phyloP scores from a whole-genome alignment of 2,329 filamentous ascomycete genomes.

The Ophiocordyceps camponoti-floridani region DNA sequence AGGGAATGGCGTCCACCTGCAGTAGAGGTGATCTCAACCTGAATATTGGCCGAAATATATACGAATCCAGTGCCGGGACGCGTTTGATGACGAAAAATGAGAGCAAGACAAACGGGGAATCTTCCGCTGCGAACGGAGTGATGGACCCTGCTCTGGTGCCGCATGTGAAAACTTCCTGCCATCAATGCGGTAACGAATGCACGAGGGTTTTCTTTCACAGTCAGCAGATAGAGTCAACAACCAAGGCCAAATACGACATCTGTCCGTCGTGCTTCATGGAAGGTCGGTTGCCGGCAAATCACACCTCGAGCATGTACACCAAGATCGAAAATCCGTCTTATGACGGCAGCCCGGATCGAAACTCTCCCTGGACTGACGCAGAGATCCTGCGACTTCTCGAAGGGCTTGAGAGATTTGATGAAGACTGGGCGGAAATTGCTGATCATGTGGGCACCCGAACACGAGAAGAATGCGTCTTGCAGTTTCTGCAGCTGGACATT shows the following conservation, averaged over 20 bases:
- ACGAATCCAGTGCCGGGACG: constrained; percentile 75
- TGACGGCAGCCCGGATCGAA: constrained; percentile 58
- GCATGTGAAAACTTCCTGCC: constrained; percentile 60
- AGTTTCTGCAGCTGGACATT: constrained; percentile 91
- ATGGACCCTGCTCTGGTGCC: constrained; percentile 41
- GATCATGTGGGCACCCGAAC: constrained; percentile 85
- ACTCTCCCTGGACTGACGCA: constrained; percentile 79
- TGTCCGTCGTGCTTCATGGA: constrained; percentile 86
- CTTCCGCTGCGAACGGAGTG: constrained; percentile 45
- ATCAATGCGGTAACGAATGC: constrained; percentile 85
- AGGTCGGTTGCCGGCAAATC: constrained; percentile 63
- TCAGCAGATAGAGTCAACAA: constrained; percentile 35
- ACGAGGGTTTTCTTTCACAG: constrained; percentile 44
- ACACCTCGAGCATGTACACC: constrained; percentile 63
- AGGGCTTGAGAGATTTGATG: constrained; percentile 80
- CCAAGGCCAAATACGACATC: constrained; percentile 64
- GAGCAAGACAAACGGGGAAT: constrained; percentile 61
- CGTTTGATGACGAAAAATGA: constrained; percentile 51
- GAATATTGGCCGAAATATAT: constrained; percentile 89
- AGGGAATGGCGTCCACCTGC: constrained; percentile 45
- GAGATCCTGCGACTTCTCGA: constrained; percentile 83
- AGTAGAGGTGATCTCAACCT: constrained; percentile 72
- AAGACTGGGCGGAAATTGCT: constrained; percentile 87
- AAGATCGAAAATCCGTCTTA: constrained; percentile 83
- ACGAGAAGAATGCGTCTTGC: constrained; percentile 87